A percentile compares a stretch with the other conserved stretches of the same genome.
These are phyloP conservation scores for Pleurotus giganteus DNA, from an alignment of 768 basidiomycete genomes.

Conservation along the genomic window DNA sequence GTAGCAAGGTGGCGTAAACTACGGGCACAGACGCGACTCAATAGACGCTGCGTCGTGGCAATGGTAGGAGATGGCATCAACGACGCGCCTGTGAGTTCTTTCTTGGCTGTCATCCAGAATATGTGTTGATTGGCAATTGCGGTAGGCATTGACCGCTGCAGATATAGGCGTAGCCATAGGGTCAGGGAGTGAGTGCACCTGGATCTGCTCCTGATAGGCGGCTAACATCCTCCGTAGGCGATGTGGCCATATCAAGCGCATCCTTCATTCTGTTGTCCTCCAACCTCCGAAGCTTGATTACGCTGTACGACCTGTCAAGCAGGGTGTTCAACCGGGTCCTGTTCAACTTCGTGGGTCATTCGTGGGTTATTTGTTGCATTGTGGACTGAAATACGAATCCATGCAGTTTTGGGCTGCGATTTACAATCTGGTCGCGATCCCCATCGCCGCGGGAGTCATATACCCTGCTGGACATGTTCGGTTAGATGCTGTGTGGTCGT, in stretches of 20 bases:
- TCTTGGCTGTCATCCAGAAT: no score
- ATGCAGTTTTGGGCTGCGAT: constrained; percentile 64
- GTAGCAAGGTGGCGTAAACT: constrained; percentile 8
- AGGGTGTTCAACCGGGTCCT: constrained; percentile 68
- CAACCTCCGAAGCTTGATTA: constrained; percentile 57
- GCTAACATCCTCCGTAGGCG: constrained; percentile 33
- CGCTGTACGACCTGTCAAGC: constrained; percentile 59
- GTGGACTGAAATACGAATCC: neutral
- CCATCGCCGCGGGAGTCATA: constrained; percentile 76
- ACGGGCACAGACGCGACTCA: constrained; percentile 29
- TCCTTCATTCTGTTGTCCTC: constrained; percentile 78
- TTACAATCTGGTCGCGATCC: constrained; percentile 67
- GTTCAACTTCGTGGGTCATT: constrained; percentile 65
- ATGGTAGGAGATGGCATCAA: constrained; percentile 70
- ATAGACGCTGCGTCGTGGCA: constrained; percentile 39
- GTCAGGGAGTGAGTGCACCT: constrained; percentile 53
- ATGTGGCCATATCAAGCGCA: constrained; percentile 75
- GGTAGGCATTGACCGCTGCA: constrained; percentile 53
- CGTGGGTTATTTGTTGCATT: neutral
- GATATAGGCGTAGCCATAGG: constrained; percentile 66
- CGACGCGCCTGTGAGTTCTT: constrained; percentile 48
- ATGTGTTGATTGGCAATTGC: neutral
- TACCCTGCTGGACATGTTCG: constrained; percentile 67
- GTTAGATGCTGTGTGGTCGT: constrained; percentile 76
- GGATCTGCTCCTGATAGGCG: constrained; percentile 1